Conservation (phyloP, 257 asterid species). For the Solanum habrochaites region DNA sequence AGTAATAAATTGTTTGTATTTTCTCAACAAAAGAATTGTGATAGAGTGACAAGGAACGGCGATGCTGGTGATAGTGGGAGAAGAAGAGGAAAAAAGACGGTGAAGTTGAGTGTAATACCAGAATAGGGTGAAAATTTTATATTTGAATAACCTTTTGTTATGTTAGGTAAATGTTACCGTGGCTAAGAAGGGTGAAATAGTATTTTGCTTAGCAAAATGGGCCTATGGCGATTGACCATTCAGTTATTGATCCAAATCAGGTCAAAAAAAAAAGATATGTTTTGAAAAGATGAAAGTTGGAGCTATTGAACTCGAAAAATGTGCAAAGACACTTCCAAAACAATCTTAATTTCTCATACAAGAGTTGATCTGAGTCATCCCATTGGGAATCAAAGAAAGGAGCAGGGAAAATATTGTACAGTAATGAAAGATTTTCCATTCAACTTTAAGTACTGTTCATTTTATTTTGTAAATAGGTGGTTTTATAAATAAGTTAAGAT, state of each 20-base stretch:
- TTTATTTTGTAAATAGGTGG: conserved; percentile 1
- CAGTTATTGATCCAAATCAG: background rate
- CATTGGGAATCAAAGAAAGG: background rate
- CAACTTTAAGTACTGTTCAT: background rate
- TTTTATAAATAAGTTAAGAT: background rate
- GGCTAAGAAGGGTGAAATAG: background rate
- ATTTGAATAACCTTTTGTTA: background rate
- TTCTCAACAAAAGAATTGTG: background rate
- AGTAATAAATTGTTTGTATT: conserved; percentile 21
- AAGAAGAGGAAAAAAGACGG: conserved; percentile 25
- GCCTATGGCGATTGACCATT: background rate
- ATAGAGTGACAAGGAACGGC: background rate
- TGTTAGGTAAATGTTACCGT: background rate
- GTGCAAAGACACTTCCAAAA: background rate
- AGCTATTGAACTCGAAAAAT: background rate
- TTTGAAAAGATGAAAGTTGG: background rate
- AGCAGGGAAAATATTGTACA: too few relatives aligned
- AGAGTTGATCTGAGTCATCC: background rate
- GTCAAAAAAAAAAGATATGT: background rate
- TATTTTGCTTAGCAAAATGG: background rate
- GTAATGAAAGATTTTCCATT: too few relatives aligned
- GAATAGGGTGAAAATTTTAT: conserved; percentile 32
- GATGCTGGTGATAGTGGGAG: conserved; percentile 1
- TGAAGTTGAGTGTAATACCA: conserved; percentile 49
- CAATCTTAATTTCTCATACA: background rate